A percentile compares a stretch with the other conserved stretches of the same genome.
These are phyloP conservation scores for Immersiporthe knoxdaviesiana DNA, from an alignment of 2,329 filamentous ascomycete species.

Conservation along the genomic window DNA sequence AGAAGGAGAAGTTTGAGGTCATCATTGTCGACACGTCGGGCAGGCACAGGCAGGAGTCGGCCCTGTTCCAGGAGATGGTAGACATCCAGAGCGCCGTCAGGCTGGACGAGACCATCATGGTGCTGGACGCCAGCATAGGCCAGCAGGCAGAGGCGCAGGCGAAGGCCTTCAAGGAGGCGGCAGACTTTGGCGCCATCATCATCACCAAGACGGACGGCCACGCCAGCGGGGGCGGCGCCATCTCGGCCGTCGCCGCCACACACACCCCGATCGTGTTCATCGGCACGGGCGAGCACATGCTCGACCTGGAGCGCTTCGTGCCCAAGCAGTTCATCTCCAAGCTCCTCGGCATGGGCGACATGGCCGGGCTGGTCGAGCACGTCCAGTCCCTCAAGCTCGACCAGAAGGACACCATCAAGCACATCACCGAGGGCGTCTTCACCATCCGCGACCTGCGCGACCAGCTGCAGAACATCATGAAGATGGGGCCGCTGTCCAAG, in stretches of 20 bases:
- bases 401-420: conserved; percentile 99
- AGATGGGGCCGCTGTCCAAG: conserved; percentile 97
- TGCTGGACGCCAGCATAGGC: conserved; percentile 93
- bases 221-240: conserved; percentile 92
- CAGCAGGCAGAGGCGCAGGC: conserved; percentile 94
- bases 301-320: conserved; percentile 90
- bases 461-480: conserved; percentile 98
- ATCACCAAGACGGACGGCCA: conserved; percentile 99
- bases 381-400: conserved; percentile 94
- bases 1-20: conserved; percentile 96
- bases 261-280: conserved; percentile 98
- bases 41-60: conserved; percentile 90
- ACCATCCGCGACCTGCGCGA: conserved; percentile 92
- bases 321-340: conserved; percentile 94
- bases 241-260: conserved; percentile 94
- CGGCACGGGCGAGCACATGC: conserved; percentile 95
- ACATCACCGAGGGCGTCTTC: conserved; percentile 95
- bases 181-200: conserved; percentile 97
- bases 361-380: conserved; percentile 92
- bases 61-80: conserved; percentile 95
- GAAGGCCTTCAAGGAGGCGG: conserved; percentile 94
- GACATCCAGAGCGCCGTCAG: conserved; percentile 91
- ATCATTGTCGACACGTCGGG: conserved; percentile 99
- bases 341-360: conserved; percentile 94
- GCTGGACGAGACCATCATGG: conserved; percentile 97